phyloP scores from a whole-genome alignment of 1,284 basidiomycete species.

The Sporisorium exsertum region DNA sequence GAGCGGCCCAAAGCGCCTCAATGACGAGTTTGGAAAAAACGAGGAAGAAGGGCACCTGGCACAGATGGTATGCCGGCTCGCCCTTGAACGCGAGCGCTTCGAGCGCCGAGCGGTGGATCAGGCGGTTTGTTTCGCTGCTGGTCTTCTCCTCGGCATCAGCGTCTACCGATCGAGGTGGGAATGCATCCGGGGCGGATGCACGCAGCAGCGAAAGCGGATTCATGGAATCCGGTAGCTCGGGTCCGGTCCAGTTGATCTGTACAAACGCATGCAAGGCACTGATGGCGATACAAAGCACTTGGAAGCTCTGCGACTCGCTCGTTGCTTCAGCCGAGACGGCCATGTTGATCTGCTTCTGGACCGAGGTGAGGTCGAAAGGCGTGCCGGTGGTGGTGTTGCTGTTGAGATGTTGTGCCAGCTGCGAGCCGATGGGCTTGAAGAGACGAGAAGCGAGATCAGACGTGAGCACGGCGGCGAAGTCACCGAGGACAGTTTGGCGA shows the following conservation, averaged over 20 bases:
- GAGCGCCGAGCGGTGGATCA: constrained; percentile 77
- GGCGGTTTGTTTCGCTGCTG: constrained; percentile 24
- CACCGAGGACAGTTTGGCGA: constrained; percentile 62
- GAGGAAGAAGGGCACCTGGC: constrained; percentile 78
- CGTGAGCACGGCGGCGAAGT: constrained; percentile 67
- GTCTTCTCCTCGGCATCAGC: constrained; percentile 65
- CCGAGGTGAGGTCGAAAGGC: constrained; percentile 17
- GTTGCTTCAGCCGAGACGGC: constrained; percentile 7
- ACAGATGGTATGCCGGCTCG: constrained; percentile 95
- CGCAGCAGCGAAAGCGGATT: constrained; percentile 68
- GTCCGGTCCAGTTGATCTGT: constrained; percentile 97
- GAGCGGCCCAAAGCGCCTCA: constrained; percentile 68
- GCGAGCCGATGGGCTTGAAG: constrained; percentile 46
- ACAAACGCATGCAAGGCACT: constrained; percentile 89
- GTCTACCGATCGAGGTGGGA: constrained; percentile 74
- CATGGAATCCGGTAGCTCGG: constrained; percentile 75
- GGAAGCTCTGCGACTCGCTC: constrained; percentile 14
- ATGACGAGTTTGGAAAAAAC: constrained; percentile 82
- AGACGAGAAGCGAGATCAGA: constrained; percentile 57
- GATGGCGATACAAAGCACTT: constrained; percentile 76
- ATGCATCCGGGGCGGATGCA: constrained; percentile 64
- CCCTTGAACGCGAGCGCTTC: constrained; percentile 84
- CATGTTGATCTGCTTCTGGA: constrained; percentile 28
- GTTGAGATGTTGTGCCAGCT: constrained; percentile 32
- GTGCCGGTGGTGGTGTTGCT: constrained; percentile 6